These are phyloP conservation scores for Capronia epimyces DNA, from an alignment of 2,329 filamentous ascomycete species.

Conservation along the genomic window DNA sequence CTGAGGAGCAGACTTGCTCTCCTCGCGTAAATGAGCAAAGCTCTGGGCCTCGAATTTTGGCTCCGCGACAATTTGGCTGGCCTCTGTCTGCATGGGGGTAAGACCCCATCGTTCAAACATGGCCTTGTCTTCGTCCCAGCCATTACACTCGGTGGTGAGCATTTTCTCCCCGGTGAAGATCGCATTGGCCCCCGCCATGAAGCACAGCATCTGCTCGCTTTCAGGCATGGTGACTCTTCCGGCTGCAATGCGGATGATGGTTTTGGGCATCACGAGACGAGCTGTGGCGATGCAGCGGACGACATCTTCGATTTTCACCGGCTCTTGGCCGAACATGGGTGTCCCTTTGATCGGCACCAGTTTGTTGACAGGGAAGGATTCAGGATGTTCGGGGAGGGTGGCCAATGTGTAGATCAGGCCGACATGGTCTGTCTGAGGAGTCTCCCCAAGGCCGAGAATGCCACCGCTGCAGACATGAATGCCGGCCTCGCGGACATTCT, in stretches of 20 bases:
- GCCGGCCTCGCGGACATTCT: slow-evolving; percentile 75
- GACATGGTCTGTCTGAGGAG: slow-evolving; percentile 64
- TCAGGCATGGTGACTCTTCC: slow-evolving; percentile 78
- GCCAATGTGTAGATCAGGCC: slow-evolving; percentile 78
- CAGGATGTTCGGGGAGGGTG: slow-evolving; percentile 73
- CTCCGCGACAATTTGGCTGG: slow-evolving; percentile 27
- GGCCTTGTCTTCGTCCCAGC: slow-evolving; percentile 79
- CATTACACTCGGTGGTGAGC: slow-evolving; percentile 85
- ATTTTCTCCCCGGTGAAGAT: slow-evolving; percentile 95
- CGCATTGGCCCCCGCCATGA: slow-evolving; percentile 88
- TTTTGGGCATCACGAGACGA: slow-evolving; percentile 72
- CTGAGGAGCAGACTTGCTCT: slow-evolving; percentile 2
- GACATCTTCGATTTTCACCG: slow-evolving; percentile 70
- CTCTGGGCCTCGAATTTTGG: slow-evolving; percentile 27
- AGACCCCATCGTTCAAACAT: slow-evolving; percentile 83
- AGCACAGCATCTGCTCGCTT: slow-evolving; percentile 83
- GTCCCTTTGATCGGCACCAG: slow-evolving; percentile 88
- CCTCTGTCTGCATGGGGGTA: slow-evolving; percentile 60
- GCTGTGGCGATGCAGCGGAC: slow-evolving; percentile 80
- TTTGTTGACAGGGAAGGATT: slow-evolving; percentile 87
- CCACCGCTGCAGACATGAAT: slow-evolving; percentile 88
- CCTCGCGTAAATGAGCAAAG: slow-evolving; percentile 22
- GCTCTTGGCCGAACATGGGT: slow-evolving; percentile 67
- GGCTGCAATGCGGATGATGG: slow-evolving; percentile 81
- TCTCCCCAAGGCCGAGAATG: slow-evolving; percentile 79